These are phyloP conservation scores for Colletotrichum musae DNA, from an alignment of 2,329 filamentous ascomycete genomes.

Conservation along the genomic window DNA sequence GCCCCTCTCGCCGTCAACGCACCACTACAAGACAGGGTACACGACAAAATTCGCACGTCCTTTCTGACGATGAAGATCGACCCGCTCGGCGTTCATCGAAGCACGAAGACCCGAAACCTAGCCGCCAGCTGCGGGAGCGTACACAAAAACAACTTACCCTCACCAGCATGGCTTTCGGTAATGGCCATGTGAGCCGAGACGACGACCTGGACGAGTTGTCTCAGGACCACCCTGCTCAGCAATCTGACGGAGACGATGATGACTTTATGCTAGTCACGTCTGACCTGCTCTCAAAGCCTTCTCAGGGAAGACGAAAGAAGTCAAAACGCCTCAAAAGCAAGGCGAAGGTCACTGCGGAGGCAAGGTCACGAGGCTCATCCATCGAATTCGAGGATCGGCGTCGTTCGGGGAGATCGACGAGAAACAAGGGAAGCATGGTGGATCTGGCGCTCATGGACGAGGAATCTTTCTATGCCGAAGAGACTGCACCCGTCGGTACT, in stretches of 20 bases:
- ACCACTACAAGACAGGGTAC: conserved; percentile 11
- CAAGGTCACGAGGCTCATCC: conserved; percentile 55
- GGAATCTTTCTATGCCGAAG: conserved; percentile 66
- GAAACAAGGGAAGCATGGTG: conserved; percentile 59
- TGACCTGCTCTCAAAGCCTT: conserved; percentile 47
- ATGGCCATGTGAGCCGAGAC: conserved; percentile 25
- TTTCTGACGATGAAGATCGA: conserved; percentile 14
- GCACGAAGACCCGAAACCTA: conserved; percentile 3
- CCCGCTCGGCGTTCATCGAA: not conserved
- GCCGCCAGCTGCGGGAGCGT: conserved; percentile 41
- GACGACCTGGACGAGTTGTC: conserved; percentile 50
- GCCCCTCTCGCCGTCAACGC: conserved; percentile 31
- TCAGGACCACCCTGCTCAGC: conserved; percentile 44
- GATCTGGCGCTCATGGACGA: conserved; percentile 72
- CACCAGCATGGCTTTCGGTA: conserved; percentile 46
- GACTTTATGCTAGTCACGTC: conserved; percentile 55
- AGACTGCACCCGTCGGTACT: conserved; percentile 59
- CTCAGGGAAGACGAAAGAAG: conserved; percentile 38
- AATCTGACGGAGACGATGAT: conserved; percentile 52
- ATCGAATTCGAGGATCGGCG: conserved; percentile 68
- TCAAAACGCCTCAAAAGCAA: conserved; percentile 43
- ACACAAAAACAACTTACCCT: conserved; percentile 45
- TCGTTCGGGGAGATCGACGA: conserved; percentile 64
- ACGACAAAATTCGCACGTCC: not conserved
- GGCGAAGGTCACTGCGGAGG: conserved; percentile 27